These are phyloP conservation scores for Aspergillus panamensis DNA, from an alignment of 495 filamentous ascomycete genomes.

Conservation along the genomic window DNA sequence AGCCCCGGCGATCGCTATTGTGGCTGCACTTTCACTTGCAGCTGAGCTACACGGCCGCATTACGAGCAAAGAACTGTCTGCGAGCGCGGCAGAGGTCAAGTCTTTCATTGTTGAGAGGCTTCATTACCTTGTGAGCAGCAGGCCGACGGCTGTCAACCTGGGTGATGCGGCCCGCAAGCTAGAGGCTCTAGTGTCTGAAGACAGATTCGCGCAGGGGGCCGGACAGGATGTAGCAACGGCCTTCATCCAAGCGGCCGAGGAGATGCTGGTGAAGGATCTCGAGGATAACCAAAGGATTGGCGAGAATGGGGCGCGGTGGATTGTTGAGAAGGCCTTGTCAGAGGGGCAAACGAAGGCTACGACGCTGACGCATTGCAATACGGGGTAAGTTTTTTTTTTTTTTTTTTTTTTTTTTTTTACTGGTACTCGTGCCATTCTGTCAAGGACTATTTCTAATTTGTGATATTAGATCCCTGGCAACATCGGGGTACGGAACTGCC, in stretches of 20 bases:
- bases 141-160: slow-evolving; percentile 93
- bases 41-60: slow-evolving; percentile 45
- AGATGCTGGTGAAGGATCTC: slow-evolving; percentile 84
- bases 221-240: slow-evolving; percentile 52
- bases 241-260: slow-evolving; percentile 76
- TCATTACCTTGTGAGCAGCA: slow-evolving; percentile 77
- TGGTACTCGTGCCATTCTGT: too few species aligned
- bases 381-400: too few species aligned
- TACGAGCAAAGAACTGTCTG: slow-evolving; percentile 23
- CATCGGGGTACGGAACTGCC: slow-evolving; percentile 93
- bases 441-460: slow-evolving; percentile 4
- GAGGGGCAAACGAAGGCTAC: slow-evolving; percentile 48
- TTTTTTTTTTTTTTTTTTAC: too few species aligned
- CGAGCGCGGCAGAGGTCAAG: slow-evolving; percentile 55
- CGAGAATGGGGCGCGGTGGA: slow-evolving; percentile 77
- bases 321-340: slow-evolving; percentile 49
- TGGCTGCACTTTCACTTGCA: slow-evolving; percentile 82
- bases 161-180: slow-evolving; percentile 83
- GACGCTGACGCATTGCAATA: slow-evolving; percentile 95
- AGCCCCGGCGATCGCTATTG: slow-evolving; percentile 95
- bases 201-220: slow-evolving; percentile 31
- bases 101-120: slow-evolving; percentile 68
- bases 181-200: slow-evolving; percentile 50
- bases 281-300: slow-evolving; percentile 84
- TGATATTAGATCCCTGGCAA: slow-evolving; percentile 72